Percentiles rank a stretch among this genome's conserved stretches.
These are phyloP conservation scores for Cucumis melo DNA, from an alignment of 306 rosid species.

Conservation along the genomic window DNA sequence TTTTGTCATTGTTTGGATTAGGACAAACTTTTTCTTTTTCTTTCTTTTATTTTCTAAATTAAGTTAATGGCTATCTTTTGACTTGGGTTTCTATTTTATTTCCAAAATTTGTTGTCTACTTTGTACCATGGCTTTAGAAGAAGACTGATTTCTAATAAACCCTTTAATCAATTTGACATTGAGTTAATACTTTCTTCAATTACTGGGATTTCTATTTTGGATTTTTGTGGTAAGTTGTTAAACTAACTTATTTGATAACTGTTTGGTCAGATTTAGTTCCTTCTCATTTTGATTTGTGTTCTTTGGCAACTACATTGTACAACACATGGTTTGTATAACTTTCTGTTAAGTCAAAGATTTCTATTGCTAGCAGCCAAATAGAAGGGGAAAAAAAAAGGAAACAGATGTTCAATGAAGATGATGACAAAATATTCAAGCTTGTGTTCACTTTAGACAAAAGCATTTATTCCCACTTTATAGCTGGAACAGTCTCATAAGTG, in stretches of 20 bases:
- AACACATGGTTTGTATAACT: neutral
- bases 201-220: no score
- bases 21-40: neutral
- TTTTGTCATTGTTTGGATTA: slow-evolving; percentile 5
- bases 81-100: slow-evolving; percentile 1
- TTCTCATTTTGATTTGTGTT: neutral
- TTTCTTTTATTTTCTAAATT: neutral
- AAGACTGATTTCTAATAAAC: neutral
- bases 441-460: slow-evolving; percentile 1
- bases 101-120: neutral
- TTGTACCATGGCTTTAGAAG: neutral
- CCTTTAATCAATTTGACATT: neutral
- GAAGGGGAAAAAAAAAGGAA: neutral
- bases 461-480: neutral
- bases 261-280: neutral
- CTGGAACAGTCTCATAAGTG: neutral
- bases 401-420: neutral
- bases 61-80: neutral
- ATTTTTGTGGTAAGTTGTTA: neutral
- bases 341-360: slow-evolving; percentile 10
- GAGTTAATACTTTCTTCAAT: neutral
- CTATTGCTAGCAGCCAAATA: slow-evolving; percentile 10
- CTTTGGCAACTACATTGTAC: neutral
- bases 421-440: slow-evolving; percentile 15
- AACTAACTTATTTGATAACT: neutral